phyloP scores from a whole-genome alignment of 352 stramenopile species.

The Phytopythium boreale region DNA sequence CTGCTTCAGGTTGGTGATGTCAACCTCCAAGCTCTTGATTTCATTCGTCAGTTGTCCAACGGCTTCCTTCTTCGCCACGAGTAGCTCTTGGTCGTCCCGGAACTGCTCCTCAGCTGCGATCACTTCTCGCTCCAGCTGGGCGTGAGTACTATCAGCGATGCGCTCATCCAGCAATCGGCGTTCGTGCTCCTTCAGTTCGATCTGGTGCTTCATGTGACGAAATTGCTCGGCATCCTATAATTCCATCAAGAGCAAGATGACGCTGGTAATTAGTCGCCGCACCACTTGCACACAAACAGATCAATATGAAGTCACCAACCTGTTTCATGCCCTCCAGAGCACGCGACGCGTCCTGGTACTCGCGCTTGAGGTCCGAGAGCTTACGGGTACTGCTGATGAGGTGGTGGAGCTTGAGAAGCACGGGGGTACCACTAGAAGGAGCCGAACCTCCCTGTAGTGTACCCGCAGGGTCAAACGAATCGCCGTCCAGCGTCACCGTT shows the following conservation, averaged over 20 bases:
- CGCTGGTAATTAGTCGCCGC: not conserved
- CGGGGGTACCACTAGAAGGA: conserved; percentile 64
- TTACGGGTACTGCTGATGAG: conserved; percentile 68
- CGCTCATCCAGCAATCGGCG: conserved; percentile 72
- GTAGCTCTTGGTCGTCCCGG: conserved; percentile 48
- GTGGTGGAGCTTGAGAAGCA: conserved; percentile 81
- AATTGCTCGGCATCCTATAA: conserved; percentile 67
- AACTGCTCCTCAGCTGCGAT: conserved; percentile 72
- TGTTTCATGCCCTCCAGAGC: conserved; percentile 70
- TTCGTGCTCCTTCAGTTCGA: conserved; percentile 86
- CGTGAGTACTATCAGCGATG: conserved; percentile 75
- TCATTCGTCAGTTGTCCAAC: conserved; percentile 80
- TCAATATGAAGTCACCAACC: conserved; percentile 18
- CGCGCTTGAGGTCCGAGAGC: conserved; percentile 62
- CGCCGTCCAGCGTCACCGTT: conserved; percentile 97
- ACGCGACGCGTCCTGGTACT: conserved; percentile 59
- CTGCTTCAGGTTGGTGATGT: conserved; percentile 83
- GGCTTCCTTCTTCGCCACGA: conserved; percentile 58
- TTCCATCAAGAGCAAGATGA: no score
- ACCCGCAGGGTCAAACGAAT: conserved; percentile 97
- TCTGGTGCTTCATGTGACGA: conserved; percentile 65
- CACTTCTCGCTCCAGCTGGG: conserved; percentile 76
- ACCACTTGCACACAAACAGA: not conserved
- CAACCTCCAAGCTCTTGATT: conserved; percentile 62
- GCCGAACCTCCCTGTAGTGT: conserved; percentile 93